These are phyloP conservation scores for Botryotinia convoluta DNA, from an alignment of 2,329 filamentous ascomycete species.

Conservation along the genomic window DNA sequence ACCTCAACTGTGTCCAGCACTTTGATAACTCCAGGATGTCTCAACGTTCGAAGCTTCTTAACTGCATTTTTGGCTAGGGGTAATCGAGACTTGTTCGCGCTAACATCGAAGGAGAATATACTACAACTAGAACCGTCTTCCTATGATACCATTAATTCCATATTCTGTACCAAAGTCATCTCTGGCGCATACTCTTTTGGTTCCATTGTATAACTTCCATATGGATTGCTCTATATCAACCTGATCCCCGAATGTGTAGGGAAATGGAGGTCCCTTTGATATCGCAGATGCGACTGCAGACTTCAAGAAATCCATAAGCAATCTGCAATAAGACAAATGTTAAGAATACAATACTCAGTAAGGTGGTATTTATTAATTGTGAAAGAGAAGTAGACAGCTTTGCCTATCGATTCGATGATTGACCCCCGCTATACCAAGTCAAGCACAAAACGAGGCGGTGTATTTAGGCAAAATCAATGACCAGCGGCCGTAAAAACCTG, in stretches of 20 bases:
- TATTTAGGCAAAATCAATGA: not conserved
- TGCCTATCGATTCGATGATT: conserved; percentile 7
- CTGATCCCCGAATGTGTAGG: conserved; percentile 87
- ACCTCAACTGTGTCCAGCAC: conserved; percentile 94
- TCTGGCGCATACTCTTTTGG: conserved; percentile 63
- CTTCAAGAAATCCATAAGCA: conserved; percentile 90
- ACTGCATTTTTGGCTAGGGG: conserved; percentile 90
- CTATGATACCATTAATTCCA: conserved; percentile 46
- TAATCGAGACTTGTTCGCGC: conserved; percentile 73
- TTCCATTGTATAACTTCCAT: conserved; percentile 95
- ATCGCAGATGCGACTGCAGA: conserved; percentile 96
- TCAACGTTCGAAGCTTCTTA: conserved; percentile 86
- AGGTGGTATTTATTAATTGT: not conserved
- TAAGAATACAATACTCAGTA: conserved; percentile 1
- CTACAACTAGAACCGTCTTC: conserved; percentile 93
- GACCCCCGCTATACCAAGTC: conserved; percentile 11
- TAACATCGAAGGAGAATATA: conserved; percentile 93
- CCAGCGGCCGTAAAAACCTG: conserved; percentile 3
- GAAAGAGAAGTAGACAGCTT: conserved; percentile 19
- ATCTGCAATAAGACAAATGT: not conserved
- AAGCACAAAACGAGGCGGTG: not conserved
- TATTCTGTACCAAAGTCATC: not conserved
- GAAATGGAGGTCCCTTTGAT: conserved; percentile 88
- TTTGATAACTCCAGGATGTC: conserved; percentile 92
- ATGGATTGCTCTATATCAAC: conserved; percentile 92